Evolutionary conservation across 495 filamentous ascomycete genomes (phyloP).

Genomic region (Hyaloscypha bicolor): DNA sequence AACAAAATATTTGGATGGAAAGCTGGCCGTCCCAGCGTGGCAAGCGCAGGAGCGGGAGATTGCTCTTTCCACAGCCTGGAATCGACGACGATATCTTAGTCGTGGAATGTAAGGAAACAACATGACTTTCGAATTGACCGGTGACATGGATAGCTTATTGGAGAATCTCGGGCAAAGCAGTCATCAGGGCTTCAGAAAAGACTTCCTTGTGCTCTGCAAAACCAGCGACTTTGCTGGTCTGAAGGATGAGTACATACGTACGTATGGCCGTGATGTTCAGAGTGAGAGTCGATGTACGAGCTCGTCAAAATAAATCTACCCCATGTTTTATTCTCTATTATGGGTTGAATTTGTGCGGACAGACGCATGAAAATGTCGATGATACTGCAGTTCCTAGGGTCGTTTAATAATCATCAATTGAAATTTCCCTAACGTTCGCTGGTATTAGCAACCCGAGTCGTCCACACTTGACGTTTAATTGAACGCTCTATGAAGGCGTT

Average conservation of each 20-base stretch:
- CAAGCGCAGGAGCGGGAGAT: constrained; percentile 37
- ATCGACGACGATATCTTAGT: constrained; percentile 40
- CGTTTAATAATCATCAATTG: too few relatives aligned
- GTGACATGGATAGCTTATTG: constrained; percentile 10
- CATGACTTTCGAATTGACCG: constrained; percentile 37
- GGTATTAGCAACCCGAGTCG: too few relatives aligned
- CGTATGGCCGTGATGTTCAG: neutral
- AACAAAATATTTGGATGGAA: constrained; percentile 43
- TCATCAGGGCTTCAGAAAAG: constrained; percentile 2
- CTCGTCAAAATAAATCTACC: too few relatives aligned
- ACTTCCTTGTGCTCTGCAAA: neutral
- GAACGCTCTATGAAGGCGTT: too few relatives aligned
- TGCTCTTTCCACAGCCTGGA: constrained; percentile 40
- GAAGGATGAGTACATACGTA: constrained; percentile 6
- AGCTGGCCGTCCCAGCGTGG: constrained; percentile 33
- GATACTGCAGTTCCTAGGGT: too few relatives aligned
- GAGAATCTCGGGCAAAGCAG: neutral
- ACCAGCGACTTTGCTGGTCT: constrained; percentile 7
- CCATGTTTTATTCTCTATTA: too few relatives aligned
- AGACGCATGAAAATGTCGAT: too few relatives aligned
- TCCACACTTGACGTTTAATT: too few relatives aligned
- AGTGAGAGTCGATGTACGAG: too few relatives aligned
- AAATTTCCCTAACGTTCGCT: too few relatives aligned
- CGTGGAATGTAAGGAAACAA: constrained; percentile 42
- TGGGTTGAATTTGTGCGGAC: too few relatives aligned